Evolutionary conservation across 768 basidiomycete genomes (phyloP).

Genomic region (Suillus lakei): DNA sequence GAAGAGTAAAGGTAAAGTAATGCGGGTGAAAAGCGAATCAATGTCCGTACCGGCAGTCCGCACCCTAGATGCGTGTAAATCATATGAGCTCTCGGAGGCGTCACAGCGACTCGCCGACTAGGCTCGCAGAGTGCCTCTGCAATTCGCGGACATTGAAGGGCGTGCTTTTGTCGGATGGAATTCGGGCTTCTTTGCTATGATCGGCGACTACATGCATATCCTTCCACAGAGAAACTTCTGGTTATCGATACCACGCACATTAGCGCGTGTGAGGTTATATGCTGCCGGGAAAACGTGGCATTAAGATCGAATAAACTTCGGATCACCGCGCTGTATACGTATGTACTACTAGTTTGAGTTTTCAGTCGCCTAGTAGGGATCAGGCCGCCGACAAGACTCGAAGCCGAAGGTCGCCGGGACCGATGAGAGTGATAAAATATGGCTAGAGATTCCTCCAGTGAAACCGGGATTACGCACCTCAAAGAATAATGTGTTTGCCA

Average conservation of each 20-base stretch:
- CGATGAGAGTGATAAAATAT: neutral
- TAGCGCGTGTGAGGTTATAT: neutral
- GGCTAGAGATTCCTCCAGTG: neutral
- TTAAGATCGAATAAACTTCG: neutral
- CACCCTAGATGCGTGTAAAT: neutral
- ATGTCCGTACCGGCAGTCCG: neutral
- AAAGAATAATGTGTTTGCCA: neutral
- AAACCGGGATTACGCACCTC: neutral
- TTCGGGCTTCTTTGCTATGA: slow-evolving; percentile 15
- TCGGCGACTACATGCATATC: slow-evolving; percentile 13
- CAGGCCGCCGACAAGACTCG: neutral
- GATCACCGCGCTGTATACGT: neutral
- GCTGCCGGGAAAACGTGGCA: neutral
- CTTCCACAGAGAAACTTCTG: neutral
- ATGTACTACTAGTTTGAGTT: neutral
- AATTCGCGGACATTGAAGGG: slow-evolving; percentile 27
- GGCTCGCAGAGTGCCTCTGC: slow-evolving; percentile 13
- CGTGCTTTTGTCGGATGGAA: slow-evolving; percentile 19
- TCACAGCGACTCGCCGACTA: neutral
- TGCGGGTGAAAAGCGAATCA: neutral
- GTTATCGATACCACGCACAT: neutral
- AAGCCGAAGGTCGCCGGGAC: neutral
- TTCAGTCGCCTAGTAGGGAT: neutral
- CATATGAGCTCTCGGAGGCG: neutral
- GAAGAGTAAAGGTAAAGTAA: neutral